A percentile compares a stretch with the other conserved stretches of the same genome.
These are phyloP conservation scores for Fonsecaea erecta DNA, from an alignment of 2,329 filamentous ascomycete species.

Conservation along the genomic window DNA sequence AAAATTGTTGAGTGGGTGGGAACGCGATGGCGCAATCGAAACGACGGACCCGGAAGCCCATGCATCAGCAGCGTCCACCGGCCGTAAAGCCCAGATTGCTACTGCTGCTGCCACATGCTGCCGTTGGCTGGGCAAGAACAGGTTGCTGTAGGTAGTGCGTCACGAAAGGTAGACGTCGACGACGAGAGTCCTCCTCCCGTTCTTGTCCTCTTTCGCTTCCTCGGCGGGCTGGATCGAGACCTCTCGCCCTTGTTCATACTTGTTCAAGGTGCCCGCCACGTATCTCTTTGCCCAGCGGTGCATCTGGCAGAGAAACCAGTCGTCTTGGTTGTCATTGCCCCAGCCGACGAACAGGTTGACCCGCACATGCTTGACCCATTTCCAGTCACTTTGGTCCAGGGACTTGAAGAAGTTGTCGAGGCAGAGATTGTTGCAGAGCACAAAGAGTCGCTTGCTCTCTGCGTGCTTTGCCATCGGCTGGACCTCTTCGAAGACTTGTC, in stretches of 20 bases:
- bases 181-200: constrained; percentile 22
- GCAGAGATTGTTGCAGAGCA: constrained; percentile 29
- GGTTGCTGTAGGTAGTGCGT: background rate
- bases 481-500: constrained; percentile 25
- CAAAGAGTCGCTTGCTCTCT: constrained; percentile 14
- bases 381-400: constrained; percentile 23
- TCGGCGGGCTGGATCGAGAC: constrained; percentile 20
- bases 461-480: constrained; percentile 17
- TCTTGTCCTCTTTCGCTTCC: constrained; percentile 20
- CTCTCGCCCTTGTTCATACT: constrained; percentile 22
- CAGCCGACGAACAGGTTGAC: constrained; percentile 29
- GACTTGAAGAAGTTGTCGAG: constrained; percentile 31
- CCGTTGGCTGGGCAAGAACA: background rate
- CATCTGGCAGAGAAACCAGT: constrained; percentile 31
- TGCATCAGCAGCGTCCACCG: background rate
- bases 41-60: too few species aligned
- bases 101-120: background rate
- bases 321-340: constrained; percentile 23
- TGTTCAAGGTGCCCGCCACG: constrained; percentile 21
- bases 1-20: constrained; percentile 1
- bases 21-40: background rate
- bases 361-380: constrained; percentile 25
- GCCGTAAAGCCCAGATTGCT: too few species aligned
- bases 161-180: constrained; percentile 29
- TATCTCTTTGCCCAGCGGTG: constrained; percentile 28